These are phyloP conservation scores for Hygrophoropsis aurantiaca DNA, from an alignment of 768 basidiomycete genomes.

Conservation along the genomic window DNA sequence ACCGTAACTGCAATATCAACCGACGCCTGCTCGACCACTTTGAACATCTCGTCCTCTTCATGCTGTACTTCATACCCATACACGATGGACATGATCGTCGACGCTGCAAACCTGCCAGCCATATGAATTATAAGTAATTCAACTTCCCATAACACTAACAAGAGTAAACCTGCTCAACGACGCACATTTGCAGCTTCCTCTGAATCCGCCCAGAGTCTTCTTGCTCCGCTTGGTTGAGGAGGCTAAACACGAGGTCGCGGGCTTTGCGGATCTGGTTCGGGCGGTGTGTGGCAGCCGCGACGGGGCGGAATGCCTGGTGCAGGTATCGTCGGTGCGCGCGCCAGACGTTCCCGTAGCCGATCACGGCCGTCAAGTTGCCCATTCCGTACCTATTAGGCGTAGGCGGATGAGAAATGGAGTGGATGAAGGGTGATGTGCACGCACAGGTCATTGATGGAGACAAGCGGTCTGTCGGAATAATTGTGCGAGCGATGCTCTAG, in stretches of 20 bases:
- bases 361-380: too few relatives aligned
- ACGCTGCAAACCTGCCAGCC: not conserved
- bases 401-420: not conserved
- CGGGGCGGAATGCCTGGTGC: slow-evolving; percentile 21
- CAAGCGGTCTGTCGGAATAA: slow-evolving; percentile 50
- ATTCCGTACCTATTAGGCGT: too few relatives aligned
- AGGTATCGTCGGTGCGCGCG: slow-evolving; percentile 18
- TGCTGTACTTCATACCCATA: not conserved
- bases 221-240: slow-evolving; percentile 8
- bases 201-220: not conserved
- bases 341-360: not conserved
- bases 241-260: slow-evolving; percentile 12
- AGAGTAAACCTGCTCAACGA: not conserved
- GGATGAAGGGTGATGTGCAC: not conserved
- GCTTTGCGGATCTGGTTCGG: slow-evolving; percentile 19
- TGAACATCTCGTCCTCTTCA: not conserved
- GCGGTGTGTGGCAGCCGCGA: slow-evolving; percentile 8
- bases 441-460: slow-evolving; percentile 15
- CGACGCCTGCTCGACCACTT: not conserved
- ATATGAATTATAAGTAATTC: not conserved
- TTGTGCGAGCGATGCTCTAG: slow-evolving; percentile 46
- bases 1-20: too few relatives aligned
- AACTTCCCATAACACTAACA: not conserved
- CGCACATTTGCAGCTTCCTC: too few relatives aligned
- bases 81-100: slow-evolving; percentile 1